Evolutionary conservation across 106 monocot genomes (phyloP).

Genomic region (Cymbidium sinense): DNA sequence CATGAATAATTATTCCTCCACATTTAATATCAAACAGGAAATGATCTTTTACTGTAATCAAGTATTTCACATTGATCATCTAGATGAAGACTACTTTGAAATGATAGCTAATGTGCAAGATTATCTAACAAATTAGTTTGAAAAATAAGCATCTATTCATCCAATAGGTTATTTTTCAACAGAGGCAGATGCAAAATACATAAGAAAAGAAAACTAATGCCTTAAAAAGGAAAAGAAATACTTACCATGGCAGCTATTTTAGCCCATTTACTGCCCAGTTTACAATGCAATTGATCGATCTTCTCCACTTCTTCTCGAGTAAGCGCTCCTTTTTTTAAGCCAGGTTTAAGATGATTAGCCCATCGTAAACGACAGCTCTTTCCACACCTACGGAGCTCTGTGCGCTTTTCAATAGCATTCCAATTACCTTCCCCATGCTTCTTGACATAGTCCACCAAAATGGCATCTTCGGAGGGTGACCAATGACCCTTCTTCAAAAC

Average conservation of each 20-base stretch:
- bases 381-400: constrained; percentile 36
- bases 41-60: too few relatives aligned
- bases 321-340: constrained; percentile 40
- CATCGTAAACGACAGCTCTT: constrained; percentile 53
- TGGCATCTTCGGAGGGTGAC: constrained; percentile 45
- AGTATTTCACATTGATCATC: too few relatives aligned
- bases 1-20: too few relatives aligned
- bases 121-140: background rate
- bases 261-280: constrained; percentile 54
- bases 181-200: background rate
- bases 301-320: constrained; percentile 30
- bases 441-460: constrained; percentile 37
- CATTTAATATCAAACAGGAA: too few relatives aligned
- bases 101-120: background rate
- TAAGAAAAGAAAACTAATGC: background rate
- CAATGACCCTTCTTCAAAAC: constrained; percentile 46
- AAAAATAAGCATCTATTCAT: background rate
- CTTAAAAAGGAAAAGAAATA: background rate
- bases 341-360: constrained; percentile 54
- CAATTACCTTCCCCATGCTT: constrained; percentile 52
- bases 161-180: background rate
- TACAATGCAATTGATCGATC: constrained; percentile 32
- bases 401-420: constrained; percentile 40
- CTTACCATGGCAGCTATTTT: constrained; percentile 35
- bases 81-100: background rate